Conservation (phyloP, 192 early-diverging fungal species). For the Linnemannia exigua region DNA sequence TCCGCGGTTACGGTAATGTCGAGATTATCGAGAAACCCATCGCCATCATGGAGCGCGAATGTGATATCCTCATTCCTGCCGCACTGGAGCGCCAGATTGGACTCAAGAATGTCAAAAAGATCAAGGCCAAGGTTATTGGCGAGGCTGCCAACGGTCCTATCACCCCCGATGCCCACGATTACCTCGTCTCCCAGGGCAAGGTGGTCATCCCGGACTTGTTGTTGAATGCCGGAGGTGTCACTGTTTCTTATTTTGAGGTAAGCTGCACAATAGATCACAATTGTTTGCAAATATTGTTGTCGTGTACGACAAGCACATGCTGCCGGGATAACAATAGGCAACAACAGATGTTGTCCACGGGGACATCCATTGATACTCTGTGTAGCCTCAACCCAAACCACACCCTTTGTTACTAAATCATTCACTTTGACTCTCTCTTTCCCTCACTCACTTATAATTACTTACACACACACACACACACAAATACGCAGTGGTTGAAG, state of each 20-base stretch:
- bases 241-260: constrained; percentile 78
- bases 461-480: no score
- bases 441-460: neutral
- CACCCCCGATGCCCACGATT: constrained; percentile 80
- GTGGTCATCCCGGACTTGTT: constrained; percentile 82
- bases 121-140: constrained; percentile 86
- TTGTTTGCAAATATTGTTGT: neutral
- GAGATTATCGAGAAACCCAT: constrained; percentile 69
- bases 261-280: neutral
- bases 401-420: neutral
- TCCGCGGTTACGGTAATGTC: constrained; percentile 75
- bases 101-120: constrained; percentile 76
- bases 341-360: neutral
- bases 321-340: neutral
- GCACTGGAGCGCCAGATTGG: constrained; percentile 87
- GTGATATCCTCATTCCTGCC: constrained; percentile 87
- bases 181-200: constrained; percentile 70
- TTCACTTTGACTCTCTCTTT: neutral
- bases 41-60: constrained; percentile 78
- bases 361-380: neutral
- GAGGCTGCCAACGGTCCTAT: constrained; percentile 89
- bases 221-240: constrained; percentile 88
- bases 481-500: constrained; percentile 81
- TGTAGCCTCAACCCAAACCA: neutral
- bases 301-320: neutral